These are phyloP conservation scores for Aspergillus flavus DNA, from an alignment of 2,329 filamentous ascomycete species.

Conservation along the genomic window DNA sequence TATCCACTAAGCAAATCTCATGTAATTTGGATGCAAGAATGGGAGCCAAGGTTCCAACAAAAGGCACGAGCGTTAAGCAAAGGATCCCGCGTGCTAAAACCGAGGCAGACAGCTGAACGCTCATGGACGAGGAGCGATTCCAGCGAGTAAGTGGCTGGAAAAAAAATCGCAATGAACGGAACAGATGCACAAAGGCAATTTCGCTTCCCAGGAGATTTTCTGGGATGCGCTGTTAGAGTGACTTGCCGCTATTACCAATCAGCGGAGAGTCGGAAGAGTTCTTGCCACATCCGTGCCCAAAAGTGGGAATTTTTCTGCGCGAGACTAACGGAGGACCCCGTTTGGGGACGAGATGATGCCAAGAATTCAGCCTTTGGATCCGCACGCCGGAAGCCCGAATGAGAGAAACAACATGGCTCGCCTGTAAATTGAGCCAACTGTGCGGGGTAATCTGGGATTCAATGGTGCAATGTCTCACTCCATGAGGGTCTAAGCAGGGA, in stretches of 20 bases:
- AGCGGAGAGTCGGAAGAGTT: not conserved
- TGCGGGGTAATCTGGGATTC: constrained; percentile 11
- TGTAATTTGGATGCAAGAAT: not conserved
- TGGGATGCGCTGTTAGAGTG: not conserved
- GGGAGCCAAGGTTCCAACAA: not conserved
- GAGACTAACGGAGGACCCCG: not conserved
- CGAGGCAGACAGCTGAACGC: not conserved
- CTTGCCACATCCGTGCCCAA: not conserved
- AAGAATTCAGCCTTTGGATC: not conserved
- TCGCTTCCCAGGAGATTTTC: not conserved
- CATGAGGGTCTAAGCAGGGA: constrained; percentile 3
- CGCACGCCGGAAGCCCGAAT: not conserved
- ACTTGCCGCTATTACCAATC: not conserved
- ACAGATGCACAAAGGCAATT: not conserved
- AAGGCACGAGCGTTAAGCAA: not conserved
- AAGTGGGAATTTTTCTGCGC: not conserved
- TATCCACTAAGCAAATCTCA: not conserved
- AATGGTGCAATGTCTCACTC: constrained; percentile 13
- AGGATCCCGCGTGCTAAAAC: not conserved
- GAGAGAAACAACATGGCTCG: not conserved
- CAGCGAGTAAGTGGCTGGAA: not conserved
- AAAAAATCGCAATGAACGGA: not conserved
- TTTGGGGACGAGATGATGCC: not conserved
- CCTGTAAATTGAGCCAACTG: not conserved
- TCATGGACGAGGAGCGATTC: not conserved